These are phyloP conservation scores for Penicillium frequentans DNA, from an alignment of 2,329 filamentous ascomycete species.

Conservation along the genomic window DNA sequence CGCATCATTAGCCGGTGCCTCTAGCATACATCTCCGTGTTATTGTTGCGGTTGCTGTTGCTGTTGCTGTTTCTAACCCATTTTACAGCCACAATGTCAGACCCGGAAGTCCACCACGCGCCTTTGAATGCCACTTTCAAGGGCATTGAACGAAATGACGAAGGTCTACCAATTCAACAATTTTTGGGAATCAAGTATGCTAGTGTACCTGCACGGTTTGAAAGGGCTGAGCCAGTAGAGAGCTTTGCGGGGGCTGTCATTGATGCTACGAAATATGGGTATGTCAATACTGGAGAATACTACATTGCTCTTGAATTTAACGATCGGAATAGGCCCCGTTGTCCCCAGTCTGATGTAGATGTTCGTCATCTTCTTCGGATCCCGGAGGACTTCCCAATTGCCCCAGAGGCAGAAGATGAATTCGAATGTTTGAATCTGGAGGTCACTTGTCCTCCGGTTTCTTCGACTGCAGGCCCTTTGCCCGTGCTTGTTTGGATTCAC, in stretches of 20 bases:
- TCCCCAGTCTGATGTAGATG: slow-evolving; percentile 43
- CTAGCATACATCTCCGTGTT: background rate
- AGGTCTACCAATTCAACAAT: slow-evolving; percentile 24
- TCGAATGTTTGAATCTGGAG: slow-evolving; percentile 47
- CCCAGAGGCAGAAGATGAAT: slow-evolving; percentile 42
- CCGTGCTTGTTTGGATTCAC: slow-evolving; percentile 50
- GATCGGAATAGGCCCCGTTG: slow-evolving; percentile 39
- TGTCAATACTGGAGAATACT: background rate
- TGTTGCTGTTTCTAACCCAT: background rate
- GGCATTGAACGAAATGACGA: slow-evolving; percentile 20
- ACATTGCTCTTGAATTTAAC: slow-evolving; percentile 1
- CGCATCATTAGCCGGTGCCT: slow-evolving; percentile 10
- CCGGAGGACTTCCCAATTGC: slow-evolving; percentile 34
- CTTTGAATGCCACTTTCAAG: slow-evolving; percentile 29
- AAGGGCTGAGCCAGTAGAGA: slow-evolving; percentile 23
- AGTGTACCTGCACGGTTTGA: slow-evolving; percentile 32
- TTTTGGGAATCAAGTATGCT: slow-evolving; percentile 34
- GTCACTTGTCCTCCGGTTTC: slow-evolving; percentile 31
- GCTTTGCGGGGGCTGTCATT: slow-evolving; percentile 28
- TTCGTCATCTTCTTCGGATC: slow-evolving; percentile 46
- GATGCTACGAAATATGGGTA: slow-evolving; percentile 38
- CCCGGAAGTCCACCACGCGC: slow-evolving; percentile 21
- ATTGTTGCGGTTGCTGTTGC: background rate
- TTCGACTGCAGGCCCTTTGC: slow-evolving; percentile 18
- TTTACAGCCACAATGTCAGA: background rate